These are phyloP conservation scores for Sequoia sempervirens DNA, from an alignment of 75 land plant genomes.

Conservation along the genomic window DNA sequence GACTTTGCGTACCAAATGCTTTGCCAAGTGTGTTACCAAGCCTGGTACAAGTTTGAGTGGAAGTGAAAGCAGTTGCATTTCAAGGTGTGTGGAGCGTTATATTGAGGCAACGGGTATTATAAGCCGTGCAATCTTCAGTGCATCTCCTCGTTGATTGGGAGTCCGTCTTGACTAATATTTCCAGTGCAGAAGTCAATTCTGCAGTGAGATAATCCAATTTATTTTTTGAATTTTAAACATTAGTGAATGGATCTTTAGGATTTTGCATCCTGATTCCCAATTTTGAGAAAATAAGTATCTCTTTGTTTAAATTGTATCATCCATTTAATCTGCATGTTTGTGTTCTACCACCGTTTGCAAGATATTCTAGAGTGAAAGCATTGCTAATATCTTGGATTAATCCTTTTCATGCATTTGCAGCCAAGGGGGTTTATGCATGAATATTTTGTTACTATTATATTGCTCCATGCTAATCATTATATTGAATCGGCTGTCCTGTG, in stretches of 20 bases:
- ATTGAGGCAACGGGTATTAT: conserved; percentile 93
- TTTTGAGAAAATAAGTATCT: neutral
- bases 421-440: neutral
- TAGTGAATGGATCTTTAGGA: neutral
- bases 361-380: neutral
- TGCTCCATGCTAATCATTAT: neutral
- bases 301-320: neutral
- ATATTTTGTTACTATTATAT: neutral
- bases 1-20: conserved; percentile 89
- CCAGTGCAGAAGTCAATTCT: neutral
- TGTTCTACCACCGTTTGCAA: neutral
- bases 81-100: conserved; percentile 93
- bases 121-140: conserved; percentile 62
- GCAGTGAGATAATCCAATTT: neutral
- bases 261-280: neutral
- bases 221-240: neutral
- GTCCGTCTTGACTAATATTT: neutral
- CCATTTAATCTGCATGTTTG: neutral
- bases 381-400: neutral
- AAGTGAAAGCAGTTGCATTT: conserved; percentile 86
- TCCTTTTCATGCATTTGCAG: neutral
- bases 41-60: conserved; percentile 90
- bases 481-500: neutral
- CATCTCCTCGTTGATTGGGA: conserved; percentile 26
- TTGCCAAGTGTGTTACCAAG: conserved; percentile 86